Conservation (phyloP, 169 alveolate genomes). For the Babesia ovata region DNA sequence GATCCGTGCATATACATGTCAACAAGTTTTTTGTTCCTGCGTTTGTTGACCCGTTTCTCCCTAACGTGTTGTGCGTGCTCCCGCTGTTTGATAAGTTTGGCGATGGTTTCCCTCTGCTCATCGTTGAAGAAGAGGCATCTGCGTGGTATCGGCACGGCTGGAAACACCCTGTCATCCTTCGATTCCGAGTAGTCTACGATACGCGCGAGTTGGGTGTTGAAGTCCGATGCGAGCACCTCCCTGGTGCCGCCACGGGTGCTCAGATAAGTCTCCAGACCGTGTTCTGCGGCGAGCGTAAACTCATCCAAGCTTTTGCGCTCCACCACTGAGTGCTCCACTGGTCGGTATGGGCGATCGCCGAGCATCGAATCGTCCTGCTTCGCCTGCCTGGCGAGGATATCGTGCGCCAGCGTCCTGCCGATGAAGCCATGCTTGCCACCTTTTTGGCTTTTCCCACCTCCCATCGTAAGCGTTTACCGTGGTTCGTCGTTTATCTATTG, state of each 20-base stretch:
- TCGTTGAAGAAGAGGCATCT: conserved; percentile 66
- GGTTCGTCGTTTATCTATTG: background rate
- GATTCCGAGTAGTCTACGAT: conserved; percentile 50
- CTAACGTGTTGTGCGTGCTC: conserved; percentile 36
- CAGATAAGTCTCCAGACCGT: conserved; percentile 39
- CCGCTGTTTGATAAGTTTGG: conserved; percentile 65
- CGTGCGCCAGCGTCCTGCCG: conserved; percentile 71
- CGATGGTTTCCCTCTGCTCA: conserved; percentile 62
- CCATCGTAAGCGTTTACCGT: conserved; percentile 26
- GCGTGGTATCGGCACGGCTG: conserved; percentile 64
- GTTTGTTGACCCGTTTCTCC: conserved; percentile 23
- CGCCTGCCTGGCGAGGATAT: conserved; percentile 55
- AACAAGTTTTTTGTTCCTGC: conserved; percentile 61
- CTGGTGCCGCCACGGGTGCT: conserved; percentile 20
- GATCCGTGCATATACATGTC: conserved; percentile 74
- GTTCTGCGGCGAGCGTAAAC: conserved; percentile 53
- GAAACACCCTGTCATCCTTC: conserved; percentile 30
- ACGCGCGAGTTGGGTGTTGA: conserved; percentile 43
- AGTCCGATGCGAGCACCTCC: conserved; percentile 48
- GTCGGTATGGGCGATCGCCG: conserved; percentile 12
- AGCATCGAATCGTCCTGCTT: conserved; percentile 8
- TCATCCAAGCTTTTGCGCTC: conserved; percentile 62
- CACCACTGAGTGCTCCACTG: conserved; percentile 57
- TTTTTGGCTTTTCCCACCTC: conserved; percentile 70
- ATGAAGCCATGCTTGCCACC: conserved; percentile 70